Conservation (phyloP, 768 basidiomycete genomes). For the Boletus rubropictus region DNA sequence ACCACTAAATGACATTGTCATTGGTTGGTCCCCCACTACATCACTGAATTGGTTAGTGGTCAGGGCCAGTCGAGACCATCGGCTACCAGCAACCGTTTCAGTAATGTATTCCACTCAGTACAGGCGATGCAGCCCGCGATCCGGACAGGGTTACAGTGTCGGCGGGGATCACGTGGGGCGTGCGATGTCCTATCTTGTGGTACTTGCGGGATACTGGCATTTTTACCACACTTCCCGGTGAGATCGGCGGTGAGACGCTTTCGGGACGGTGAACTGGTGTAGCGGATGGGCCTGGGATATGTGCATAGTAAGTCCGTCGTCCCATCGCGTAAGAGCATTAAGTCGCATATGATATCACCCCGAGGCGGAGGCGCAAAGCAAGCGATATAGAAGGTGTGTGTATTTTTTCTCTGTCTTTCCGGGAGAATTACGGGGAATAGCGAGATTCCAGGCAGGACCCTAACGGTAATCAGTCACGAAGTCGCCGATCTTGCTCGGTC, state of each 20-base stretch:
- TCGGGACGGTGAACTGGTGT: no score
- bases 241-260: slow-evolving; percentile 12
- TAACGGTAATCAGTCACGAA: no score
- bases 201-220: slow-evolving; percentile 10
- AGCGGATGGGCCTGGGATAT: slow-evolving; percentile 15
- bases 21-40: no score
- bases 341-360: slow-evolving; percentile 18
- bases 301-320: slow-evolving; percentile 18
- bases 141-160: background rate
- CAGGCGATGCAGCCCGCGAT: background rate
- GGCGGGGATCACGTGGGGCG: background rate
- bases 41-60: no score
- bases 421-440: no score
- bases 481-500: background rate
- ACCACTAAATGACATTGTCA: no score
- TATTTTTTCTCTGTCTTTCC: background rate
- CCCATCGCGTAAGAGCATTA: slow-evolving; percentile 7
- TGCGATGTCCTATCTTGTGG: background rate
- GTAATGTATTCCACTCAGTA: background rate
- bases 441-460: background rate
- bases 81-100: no score
- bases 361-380: no score
- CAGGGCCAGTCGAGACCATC: no score
- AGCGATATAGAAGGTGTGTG: background rate
- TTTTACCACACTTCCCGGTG: slow-evolving; percentile 25